These are phyloP conservation scores for Polyrhizophydium stewartii DNA, from an alignment of 371 early-diverging fungal species.

Conservation along the genomic window DNA sequence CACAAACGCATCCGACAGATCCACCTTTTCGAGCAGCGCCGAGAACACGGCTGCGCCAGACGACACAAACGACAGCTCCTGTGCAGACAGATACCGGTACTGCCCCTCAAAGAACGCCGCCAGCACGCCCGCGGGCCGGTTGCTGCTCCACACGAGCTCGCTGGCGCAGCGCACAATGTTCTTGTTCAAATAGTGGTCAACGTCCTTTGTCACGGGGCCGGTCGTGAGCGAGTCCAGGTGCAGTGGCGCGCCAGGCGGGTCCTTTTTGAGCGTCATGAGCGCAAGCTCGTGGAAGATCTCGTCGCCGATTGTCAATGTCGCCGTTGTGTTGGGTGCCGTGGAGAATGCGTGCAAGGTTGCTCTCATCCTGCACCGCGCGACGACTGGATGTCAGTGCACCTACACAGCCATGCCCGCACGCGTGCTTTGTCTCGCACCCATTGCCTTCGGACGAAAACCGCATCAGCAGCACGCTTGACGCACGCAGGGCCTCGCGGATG, in stretches of 20 bases:
- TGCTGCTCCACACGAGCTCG: slow-evolving; percentile 9
- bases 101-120: slow-evolving; percentile 13
- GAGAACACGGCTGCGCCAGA: slow-evolving; percentile 7
- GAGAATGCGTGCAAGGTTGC: slow-evolving; percentile 6
- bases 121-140: slow-evolving; percentile 9
- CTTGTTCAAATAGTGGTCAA: slow-evolving; percentile 16
- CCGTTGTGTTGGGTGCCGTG: neutral
- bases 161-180: slow-evolving; percentile 7
- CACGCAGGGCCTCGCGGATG: slow-evolving; percentile 7
- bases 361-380: neutral
- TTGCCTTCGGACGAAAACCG: slow-evolving; percentile 6
- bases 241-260: slow-evolving; percentile 2
- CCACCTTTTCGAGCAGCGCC: slow-evolving; percentile 2
- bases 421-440: too few relatives aligned
- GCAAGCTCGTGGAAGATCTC: slow-evolving; percentile 12
- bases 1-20: slow-evolving; percentile 7
- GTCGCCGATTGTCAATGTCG: slow-evolving; percentile 3
- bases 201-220: slow-evolving; percentile 16
- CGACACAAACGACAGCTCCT: slow-evolving; percentile 13
- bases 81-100: slow-evolving; percentile 4
- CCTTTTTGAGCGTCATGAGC: slow-evolving; percentile 15
- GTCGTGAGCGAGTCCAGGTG: slow-evolving; percentile 5
- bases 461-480: slow-evolving; percentile 4
- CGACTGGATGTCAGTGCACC: too few relatives aligned
- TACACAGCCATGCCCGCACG: too few relatives aligned